A percentile compares a stretch with the other conserved stretches of the same genome.
These are phyloP conservation scores for Bimuria novae-zelandiae DNA, from an alignment of 2,329 filamentous ascomycete genomes.

Conservation along the genomic window DNA sequence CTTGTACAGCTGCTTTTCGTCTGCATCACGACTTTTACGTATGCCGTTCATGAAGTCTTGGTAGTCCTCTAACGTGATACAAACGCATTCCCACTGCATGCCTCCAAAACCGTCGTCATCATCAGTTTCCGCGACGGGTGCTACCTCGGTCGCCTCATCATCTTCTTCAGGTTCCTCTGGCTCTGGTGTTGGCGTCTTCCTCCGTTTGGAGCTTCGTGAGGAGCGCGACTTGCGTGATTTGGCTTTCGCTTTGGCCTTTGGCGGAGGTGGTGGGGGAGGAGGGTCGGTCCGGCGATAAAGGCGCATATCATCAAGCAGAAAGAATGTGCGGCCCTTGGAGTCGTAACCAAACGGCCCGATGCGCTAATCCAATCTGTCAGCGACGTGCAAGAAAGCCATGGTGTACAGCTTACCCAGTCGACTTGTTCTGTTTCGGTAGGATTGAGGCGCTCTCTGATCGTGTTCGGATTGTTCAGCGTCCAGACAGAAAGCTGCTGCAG, in stretches of 20 bases:
- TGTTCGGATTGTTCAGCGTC: conserved; percentile 85
- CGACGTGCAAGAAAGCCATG: not conserved
- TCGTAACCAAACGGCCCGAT: conserved; percentile 91
- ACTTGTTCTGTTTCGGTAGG: conserved; percentile 82
- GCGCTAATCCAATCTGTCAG: conserved; percentile 47
- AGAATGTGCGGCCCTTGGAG: conserved; percentile 81
- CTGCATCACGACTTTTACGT: conserved; percentile 75
- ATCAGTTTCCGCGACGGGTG: conserved; percentile 36
- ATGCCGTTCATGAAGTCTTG: conserved; percentile 71
- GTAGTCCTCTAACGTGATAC: conserved; percentile 79
- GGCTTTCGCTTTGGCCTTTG: conserved; percentile 57
- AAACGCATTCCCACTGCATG: conserved; percentile 89
- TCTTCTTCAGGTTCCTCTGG: conserved; percentile 50
- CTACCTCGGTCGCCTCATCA: conserved; percentile 41
- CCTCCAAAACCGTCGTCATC: conserved; percentile 71
- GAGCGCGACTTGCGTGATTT: conserved; percentile 7
- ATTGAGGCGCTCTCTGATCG: conserved; percentile 82
- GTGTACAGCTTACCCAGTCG: conserved; percentile 69
- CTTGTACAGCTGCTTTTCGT: conserved; percentile 78
- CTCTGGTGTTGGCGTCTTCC: conserved; percentile 60
- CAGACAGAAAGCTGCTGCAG: conserved; percentile 89
- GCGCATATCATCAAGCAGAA: conserved; percentile 89
- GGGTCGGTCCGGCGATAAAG: conserved; percentile 87
- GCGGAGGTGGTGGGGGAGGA: conserved; percentile 60
- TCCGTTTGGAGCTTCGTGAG: conserved; percentile 65